phyloP scores from a whole-genome alignment of 1,284 basidiomycete species.

The Pseudozyma hubeiensis region DNA sequence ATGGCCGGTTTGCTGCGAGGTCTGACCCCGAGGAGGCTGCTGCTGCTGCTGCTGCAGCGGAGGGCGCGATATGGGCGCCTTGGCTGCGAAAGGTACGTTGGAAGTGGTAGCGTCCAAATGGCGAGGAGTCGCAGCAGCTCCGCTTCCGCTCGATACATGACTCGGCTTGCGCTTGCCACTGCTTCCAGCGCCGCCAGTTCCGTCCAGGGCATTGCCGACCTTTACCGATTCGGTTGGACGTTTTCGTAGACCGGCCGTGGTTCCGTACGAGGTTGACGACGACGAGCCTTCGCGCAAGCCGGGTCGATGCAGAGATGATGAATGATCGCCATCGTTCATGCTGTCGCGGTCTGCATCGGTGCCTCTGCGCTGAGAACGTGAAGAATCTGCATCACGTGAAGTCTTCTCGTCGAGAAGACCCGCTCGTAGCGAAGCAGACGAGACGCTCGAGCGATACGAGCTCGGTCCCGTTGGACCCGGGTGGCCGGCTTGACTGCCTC shows the following conservation, averaged over 20 bases:
- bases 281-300: slow-evolving; percentile 24
- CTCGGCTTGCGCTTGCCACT: slow-evolving; percentile 21
- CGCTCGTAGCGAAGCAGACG: slow-evolving; percentile 18
- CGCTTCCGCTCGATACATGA: slow-evolving; percentile 10
- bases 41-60: slow-evolving; percentile 21
- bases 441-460: slow-evolving; percentile 10
- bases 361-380: slow-evolving; percentile 20
- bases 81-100: slow-evolving; percentile 6
- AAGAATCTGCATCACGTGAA: slow-evolving; percentile 6
- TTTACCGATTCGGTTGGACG: slow-evolving; percentile 41
- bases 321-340: slow-evolving; percentile 2
- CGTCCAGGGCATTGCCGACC: slow-evolving; percentile 62
- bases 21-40: slow-evolving; percentile 13
- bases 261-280: slow-evolving; percentile 18
- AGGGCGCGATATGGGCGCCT: slow-evolving; percentile 6
- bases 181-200: slow-evolving; percentile 34
- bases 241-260: slow-evolving; percentile 10
- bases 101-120: slow-evolving; percentile 7
- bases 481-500: neutral
- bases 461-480: slow-evolving; percentile 3
- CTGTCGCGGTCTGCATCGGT: slow-evolving; percentile 19
- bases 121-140: slow-evolving; percentile 1
- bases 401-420: slow-evolving; percentile 13
- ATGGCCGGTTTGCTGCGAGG: slow-evolving; percentile 9
- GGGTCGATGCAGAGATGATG: slow-evolving; percentile 18